A percentile compares a stretch with the other conserved stretches of the same genome.
These are phyloP conservation scores for Aspergillus glaucus DNA, from an alignment of 2,329 filamentous ascomycete species.

Conservation along the genomic window DNA sequence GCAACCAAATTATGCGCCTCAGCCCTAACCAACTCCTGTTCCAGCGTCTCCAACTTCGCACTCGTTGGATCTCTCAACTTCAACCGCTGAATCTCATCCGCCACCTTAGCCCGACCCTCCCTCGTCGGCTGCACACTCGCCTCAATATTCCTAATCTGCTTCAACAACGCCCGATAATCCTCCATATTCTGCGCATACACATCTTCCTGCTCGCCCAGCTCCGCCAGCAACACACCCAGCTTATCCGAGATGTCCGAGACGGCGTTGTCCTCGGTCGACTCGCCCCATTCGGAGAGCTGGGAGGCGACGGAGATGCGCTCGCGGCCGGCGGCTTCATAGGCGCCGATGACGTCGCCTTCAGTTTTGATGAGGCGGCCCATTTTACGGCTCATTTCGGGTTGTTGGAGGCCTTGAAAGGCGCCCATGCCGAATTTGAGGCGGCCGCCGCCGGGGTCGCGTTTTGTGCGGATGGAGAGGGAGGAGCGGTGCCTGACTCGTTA, in stretches of 20 bases:
- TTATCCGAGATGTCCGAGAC: constrained; percentile 92
- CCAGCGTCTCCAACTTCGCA: constrained; percentile 71
- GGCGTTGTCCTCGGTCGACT: constrained; percentile 79
- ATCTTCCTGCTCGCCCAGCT: constrained; percentile 93
- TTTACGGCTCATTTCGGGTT: constrained; percentile 82
- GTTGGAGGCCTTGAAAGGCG: constrained; percentile 74
- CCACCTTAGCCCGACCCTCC: constrained; percentile 78
- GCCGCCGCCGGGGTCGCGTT: constrained; percentile 18
- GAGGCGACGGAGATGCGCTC: constrained; percentile 79
- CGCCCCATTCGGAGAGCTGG: constrained; percentile 94
- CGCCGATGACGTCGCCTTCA: constrained; percentile 78
- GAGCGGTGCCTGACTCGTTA: constrained; percentile 2
- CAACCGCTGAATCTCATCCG: constrained; percentile 84
- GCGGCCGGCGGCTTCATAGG: constrained; percentile 76
- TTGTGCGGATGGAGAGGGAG: constrained; percentile 33
- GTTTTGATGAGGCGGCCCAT: constrained; percentile 92
- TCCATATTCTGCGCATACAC: constrained; percentile 79
- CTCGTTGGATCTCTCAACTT: constrained; percentile 90
- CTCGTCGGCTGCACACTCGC: constrained; percentile 88
- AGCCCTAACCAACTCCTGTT: constrained; percentile 92
- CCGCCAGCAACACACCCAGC: constrained; percentile 82
- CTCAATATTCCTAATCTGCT: constrained; percentile 92
- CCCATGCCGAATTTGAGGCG: constrained; percentile 75
- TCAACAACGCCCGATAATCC: constrained; percentile 73
- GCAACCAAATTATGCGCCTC: constrained; percentile 95